Evolutionary conservation across 495 filamentous ascomycete genomes (phyloP).

Genomic region (Parmelia sp.): DNA sequence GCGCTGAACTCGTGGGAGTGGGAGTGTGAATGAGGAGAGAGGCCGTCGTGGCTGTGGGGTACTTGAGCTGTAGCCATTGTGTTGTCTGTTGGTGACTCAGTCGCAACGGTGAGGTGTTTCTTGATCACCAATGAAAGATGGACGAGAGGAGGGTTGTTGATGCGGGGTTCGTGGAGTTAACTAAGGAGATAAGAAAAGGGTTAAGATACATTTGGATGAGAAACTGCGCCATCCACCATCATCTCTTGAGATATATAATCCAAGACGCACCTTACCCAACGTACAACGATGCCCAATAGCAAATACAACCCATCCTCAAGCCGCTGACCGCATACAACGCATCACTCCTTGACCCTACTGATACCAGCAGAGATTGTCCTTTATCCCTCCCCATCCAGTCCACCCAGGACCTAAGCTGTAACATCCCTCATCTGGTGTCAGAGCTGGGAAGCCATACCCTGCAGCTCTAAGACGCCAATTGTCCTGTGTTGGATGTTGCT

Average conservation of each 20-base stretch:
- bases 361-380: slow-evolving; percentile 14
- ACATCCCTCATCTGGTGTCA: slow-evolving; percentile 22
- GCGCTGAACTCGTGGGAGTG: slow-evolving; percentile 61
- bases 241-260: no score
- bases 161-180: background rate
- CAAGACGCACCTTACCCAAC: background rate
- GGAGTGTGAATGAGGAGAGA: slow-evolving; percentile 52
- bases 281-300: background rate
- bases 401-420: slow-evolving; percentile 32
- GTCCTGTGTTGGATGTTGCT: slow-evolving; percentile 34
- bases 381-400: slow-evolving; percentile 17
- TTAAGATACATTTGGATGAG: background rate
- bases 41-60: slow-evolving; percentile 30
- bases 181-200: background rate
- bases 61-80: background rate
- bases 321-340: background rate
- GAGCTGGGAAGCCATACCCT: slow-evolving; percentile 34
- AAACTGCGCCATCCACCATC: background rate
- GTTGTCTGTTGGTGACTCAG: background rate
- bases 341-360: background rate
- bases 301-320: background rate
- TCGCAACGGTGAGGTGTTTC: background rate
- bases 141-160: background rate
- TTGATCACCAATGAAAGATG: background rate
- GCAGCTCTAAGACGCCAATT: slow-evolving; percentile 28